These are phyloP conservation scores for Centaurea solstitialis DNA, from an alignment of 129 eudicot species.

Conservation along the genomic window DNA sequence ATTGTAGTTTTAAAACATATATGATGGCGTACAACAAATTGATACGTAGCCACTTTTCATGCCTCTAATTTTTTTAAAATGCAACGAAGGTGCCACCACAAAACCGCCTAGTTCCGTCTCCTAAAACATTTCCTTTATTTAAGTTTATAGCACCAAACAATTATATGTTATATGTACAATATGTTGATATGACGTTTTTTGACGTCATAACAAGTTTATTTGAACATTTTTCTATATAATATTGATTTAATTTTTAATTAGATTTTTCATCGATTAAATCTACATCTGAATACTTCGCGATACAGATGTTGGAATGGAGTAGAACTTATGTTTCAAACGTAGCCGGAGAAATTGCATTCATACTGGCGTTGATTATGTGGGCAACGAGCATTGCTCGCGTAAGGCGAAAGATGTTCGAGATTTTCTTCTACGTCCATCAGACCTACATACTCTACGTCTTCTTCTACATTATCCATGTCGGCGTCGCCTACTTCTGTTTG, in stretches of 20 bases:
- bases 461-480: constrained; percentile 69
- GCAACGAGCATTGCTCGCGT: constrained; percentile 46
- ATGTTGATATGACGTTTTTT: too few species aligned
- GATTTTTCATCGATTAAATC: not conserved
- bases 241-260: not conserved
- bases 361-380: constrained; percentile 48
- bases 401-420: constrained; percentile 64
- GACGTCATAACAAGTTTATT: too few species aligned
- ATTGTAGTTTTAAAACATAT: too few species aligned
- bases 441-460: constrained; percentile 52
- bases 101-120: too few species aligned
- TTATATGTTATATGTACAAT: too few species aligned
- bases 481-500: constrained; percentile 55
- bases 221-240: too few species aligned
- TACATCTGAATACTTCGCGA: not conserved
- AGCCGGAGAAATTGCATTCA: constrained; percentile 67
- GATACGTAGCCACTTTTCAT: too few species aligned
- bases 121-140: too few species aligned
- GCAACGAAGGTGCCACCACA: too few species aligned
- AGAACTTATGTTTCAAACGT: constrained; percentile 51
- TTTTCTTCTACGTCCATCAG: constrained; percentile 67
- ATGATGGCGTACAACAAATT: too few species aligned
- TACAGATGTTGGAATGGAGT: constrained; percentile 62
- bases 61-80: too few species aligned
- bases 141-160: too few species aligned